Conservation (phyloP, 2,329 filamentous ascomycete species). For the Fusarium odoratissimum region DNA sequence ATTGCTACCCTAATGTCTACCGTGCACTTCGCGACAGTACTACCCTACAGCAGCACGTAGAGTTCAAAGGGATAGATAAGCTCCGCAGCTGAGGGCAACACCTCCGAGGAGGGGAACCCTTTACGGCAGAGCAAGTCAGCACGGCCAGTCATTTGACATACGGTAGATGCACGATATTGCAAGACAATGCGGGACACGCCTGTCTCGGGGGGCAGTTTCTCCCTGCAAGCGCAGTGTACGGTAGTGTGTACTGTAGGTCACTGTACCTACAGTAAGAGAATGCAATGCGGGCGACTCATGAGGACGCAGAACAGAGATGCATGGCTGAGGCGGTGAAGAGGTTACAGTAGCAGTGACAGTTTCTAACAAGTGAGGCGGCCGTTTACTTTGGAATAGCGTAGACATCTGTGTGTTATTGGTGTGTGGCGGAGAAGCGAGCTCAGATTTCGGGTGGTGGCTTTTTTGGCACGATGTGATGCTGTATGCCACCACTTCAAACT, state of each 20-base stretch:
- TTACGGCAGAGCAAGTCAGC: not conserved
- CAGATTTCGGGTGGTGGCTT: constrained; percentile 20
- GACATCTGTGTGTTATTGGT: not conserved
- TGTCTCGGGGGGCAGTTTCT: constrained; percentile 7
- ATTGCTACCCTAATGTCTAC: constrained; percentile 20
- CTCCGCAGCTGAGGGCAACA: not conserved
- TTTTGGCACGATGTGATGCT: constrained; percentile 9
- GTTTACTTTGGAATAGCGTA: constrained; percentile 2
- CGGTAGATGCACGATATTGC: constrained; percentile 18
- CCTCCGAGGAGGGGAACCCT: constrained; percentile 14
- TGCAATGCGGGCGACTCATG: constrained; percentile 10
- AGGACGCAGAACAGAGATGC: constrained; percentile 24
- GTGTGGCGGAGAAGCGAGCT: constrained; percentile 22
- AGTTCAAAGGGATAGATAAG: constrained; percentile 17
- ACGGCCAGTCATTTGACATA: constrained; percentile 16
- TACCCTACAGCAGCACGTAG: not conserved
- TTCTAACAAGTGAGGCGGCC: not conserved
- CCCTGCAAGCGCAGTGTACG: constrained; percentile 1
- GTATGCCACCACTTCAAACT: constrained; percentile 1
- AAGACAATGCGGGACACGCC: constrained; percentile 20
- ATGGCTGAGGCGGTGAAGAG: constrained; percentile 34
- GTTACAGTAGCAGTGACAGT: constrained; percentile 13
- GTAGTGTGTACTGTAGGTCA: constrained; percentile 4
- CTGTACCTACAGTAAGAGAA: constrained; percentile 22
- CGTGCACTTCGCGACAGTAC: not conserved